Base-by-base conservation (phyloP, 768 basidiomycete species). In the Mycena vitilis region DNA sequence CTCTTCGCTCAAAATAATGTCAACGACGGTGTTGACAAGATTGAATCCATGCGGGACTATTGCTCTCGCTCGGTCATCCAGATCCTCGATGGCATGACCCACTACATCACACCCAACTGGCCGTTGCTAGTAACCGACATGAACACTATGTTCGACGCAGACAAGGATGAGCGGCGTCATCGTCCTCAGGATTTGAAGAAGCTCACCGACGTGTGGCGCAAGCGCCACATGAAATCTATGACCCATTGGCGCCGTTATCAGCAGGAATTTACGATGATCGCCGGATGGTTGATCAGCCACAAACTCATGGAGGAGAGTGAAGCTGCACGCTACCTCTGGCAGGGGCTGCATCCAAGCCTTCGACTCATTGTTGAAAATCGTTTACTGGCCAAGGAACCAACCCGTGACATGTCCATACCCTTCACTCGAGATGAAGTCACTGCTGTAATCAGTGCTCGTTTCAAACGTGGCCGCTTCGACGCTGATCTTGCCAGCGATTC, bases 171-270 rank as follows among this genome's bases (percentile, higher is more conserved):
- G 8, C 60, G 53, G n/a, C 37, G 51, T 9, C 60, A 62, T 12
- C 22, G 16, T 4, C 60, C 49, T 7, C 2, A 2, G 2, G 60
- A 62, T 34, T 20, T 62, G 1, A n/a, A 23, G 3, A 62, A 62
- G n/a, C 60, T 62, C 38, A 53, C 60, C 13, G 60, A 62, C 5
- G 30, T 23, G 30, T 62, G 60, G 60, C 60, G 60, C 15, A 62
- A 53, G 18, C 2, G 18, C 7, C n/a, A n/a, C 37, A 62, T 62
- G 23, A 62, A 62, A n/a, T 20, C 4, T 13, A 62, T 62, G 60
- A 53, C 38, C 20, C 20, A 9, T 5, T 62, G 60, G 60, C 48
- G 47, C 18, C 34, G 49, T 16, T 45, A 58, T 45, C 25, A 45
- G 12, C 57, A 18, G 7, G 22, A 58, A 5, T 58, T 58, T 42